Base-by-base conservation (phyloP, 2,329 filamentous ascomycete genomes). In the Periglandula ipomoeae region DNA sequence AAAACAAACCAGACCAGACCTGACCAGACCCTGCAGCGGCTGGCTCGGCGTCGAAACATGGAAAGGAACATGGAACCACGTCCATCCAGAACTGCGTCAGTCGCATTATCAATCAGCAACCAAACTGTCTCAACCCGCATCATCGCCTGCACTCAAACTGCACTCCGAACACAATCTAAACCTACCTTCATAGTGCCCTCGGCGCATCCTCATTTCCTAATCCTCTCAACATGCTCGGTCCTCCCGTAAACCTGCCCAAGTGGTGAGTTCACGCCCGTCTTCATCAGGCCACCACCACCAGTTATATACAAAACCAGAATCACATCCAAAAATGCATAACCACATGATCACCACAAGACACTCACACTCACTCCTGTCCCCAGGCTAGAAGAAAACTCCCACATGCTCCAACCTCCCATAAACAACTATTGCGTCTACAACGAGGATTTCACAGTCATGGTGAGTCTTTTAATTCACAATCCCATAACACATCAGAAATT, bases 371-470 rank as follows among this genome's bases (percentile, higher is more conserved):
- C 44, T 45, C 23, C 19, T 34, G n/a, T 13, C 19, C 5, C 35
- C 54, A 96, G 90, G 91, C 83, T 98, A 37, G 78, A 88, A 60
- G 81, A 90, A 65, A 97, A 97, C 69, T 85, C 86, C 0, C 90
- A 97, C 65, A 83, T 97, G 53, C 81, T 96, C 50, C 82, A 95
- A 66, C 93, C 93, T 0, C 93, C 93, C 1, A 84, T 97, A 62
- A 96, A 96, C 72, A 97, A 97, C 72, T 94, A 93, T 74, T 96
- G 90, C 71, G 88, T 97, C 61, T 95, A 95, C 72, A 86, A 95
- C 64, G 79, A 86, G 48, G 79, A 80, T 61, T 79, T 91, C 51
- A 89, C 85, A 38, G 85, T 93, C 63, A 93, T 93, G 87, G 83
- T 84, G 55, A 45, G 56, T 50, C 40, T 7, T 44, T 11, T 10